Conservation (phyloP, 2,329 filamentous ascomycete genomes). For the Madurella mycetomatis region DNA sequence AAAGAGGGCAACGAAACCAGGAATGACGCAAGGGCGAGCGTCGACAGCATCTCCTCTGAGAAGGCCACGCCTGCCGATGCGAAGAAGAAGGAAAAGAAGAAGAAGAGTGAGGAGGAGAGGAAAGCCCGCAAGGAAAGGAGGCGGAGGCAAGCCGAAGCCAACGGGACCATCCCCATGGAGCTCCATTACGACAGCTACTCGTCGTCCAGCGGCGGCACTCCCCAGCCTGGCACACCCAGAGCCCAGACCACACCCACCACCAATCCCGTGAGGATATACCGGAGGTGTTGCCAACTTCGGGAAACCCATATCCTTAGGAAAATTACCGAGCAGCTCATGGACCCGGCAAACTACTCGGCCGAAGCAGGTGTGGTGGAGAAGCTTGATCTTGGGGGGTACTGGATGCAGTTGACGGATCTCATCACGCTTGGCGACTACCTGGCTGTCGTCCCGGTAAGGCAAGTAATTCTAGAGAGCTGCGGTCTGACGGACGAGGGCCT, state of each 20-base stretch:
- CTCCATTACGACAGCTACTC: constrained; percentile 62
- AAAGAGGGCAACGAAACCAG: constrained; percentile 31
- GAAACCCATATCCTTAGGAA: constrained; percentile 90
- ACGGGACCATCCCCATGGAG: constrained; percentile 81
- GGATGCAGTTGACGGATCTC: constrained; percentile 77
- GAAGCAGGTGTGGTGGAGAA: constrained; percentile 73
- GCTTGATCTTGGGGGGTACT: constrained; percentile 79
- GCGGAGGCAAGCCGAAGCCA: constrained; percentile 77
- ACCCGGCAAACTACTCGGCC: constrained; percentile 60
- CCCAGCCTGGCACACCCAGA: constrained; percentile 37
- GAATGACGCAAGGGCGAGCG: constrained; percentile 8
- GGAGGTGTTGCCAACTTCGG: constrained; percentile 87
- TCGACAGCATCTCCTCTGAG: constrained; percentile 1
- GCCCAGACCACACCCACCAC: constrained; percentile 72
- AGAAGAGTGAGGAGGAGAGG: constrained; percentile 85
- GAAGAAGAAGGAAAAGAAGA: constrained; percentile 93
- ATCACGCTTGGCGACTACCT: constrained; percentile 89
- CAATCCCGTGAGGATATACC: constrained; percentile 87
- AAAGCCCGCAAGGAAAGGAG: constrained; percentile 91
- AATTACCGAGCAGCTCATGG: constrained; percentile 81
- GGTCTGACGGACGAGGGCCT: constrained; percentile 83
- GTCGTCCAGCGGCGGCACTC: constrained; percentile 38
- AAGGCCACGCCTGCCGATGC: constrained; percentile 30
- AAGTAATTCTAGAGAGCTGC: constrained; percentile 81
- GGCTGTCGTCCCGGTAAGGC: constrained; percentile 84